Base-by-base conservation (phyloP, 208 protist species). In the Porcisia deanei region DNA sequence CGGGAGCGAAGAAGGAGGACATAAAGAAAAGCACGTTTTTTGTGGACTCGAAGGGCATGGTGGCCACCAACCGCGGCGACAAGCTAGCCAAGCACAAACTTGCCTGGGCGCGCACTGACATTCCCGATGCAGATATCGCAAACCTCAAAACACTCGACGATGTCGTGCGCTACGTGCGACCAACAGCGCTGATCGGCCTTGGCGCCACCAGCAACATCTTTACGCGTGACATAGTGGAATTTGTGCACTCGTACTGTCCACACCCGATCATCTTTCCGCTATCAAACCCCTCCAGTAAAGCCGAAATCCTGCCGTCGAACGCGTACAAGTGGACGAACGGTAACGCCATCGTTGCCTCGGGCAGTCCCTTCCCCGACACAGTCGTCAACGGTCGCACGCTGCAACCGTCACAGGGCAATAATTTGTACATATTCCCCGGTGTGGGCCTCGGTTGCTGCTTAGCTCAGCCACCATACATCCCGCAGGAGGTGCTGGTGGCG, bases 231-330 rank as follows among this genome's bases (percentile, higher is more conserved):
- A 92, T 99, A 10, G 80, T 99, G 20, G 70, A 86, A 49, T 71
- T 84, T 47, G 84, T 99, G 79, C 75, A 91, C 20, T 82, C 80
- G 59, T 81, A 97, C 81, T 90, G 82, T 67, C 76, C 90, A 54
- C 90, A 81, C 64, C 98, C 98, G 8, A 98, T 99, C 81, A 94
- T 99, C 76, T 99, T 99, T 77, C 87, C 98, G 5, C 85, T 99
- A 57, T 99, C 96, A 16, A 98, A 98, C 83, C 95, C 95, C 45
- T 97, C 94, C 14, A 94, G 85, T 80, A 96, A 97, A 71, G 78
- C 92, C 6, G 95, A 98, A 82, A 73, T 87, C 75, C 97, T 96
- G 39, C 95, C 98, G 3, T 88, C 94, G 43, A 80, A 99, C 68
- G 98, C 98, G 34, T 98, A 96, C 90, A 83, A 80, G 75, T 98